Percentiles rank a stretch among this genome's conserved stretches.
These are phyloP conservation scores for Aurinia saxatilis DNA, from an alignment of 345 rosid genomes.

Conservation along the genomic window DNA sequence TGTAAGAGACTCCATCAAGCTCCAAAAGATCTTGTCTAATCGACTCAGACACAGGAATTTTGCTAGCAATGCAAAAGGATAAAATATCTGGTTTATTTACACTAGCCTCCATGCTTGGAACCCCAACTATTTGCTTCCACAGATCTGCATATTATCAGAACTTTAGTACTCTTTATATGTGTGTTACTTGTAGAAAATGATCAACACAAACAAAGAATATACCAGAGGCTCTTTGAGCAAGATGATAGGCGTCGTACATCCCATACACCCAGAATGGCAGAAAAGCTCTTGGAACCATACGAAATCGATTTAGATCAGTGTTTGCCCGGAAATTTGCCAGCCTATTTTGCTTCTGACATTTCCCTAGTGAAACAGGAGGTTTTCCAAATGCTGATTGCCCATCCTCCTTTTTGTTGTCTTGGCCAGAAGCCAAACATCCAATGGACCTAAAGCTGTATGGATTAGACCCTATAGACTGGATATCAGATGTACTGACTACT, in stretches of 20 bases:
- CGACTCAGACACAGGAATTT: constrained; percentile 82
- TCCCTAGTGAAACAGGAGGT: constrained; percentile 25
- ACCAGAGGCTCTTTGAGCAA: constrained; percentile 92
- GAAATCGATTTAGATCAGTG: constrained; percentile 36
- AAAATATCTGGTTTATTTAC: constrained; percentile 75
- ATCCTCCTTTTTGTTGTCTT: constrained; percentile 20
- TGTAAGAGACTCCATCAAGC: constrained; percentile 76
- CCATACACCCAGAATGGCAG: constrained; percentile 86
- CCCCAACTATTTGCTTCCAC: constrained; percentile 88
- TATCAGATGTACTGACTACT: constrained; percentile 29
- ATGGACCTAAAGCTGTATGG: constrained; percentile 23
- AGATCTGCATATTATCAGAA: constrained; percentile 45
- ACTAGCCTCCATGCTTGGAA: constrained; percentile 62
- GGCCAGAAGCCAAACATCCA: constrained; percentile 24
- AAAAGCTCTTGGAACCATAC: constrained; percentile 52
- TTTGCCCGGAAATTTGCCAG: constrained; percentile 24
- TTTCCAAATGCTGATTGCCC: constrained; percentile 24
- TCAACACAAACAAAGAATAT: constrained; percentile 17
- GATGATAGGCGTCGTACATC: constrained; percentile 81
- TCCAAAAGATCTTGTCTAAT: constrained; percentile 93
- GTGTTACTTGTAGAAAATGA: neutral
- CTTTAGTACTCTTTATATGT: neutral
- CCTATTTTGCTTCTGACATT: constrained; percentile 29
- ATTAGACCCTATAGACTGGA: constrained; percentile 27
- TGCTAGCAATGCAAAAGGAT: constrained; percentile 85